Conservation (phyloP, 352 stramenopile genomes). For the Phytophthora constricta region DNA sequence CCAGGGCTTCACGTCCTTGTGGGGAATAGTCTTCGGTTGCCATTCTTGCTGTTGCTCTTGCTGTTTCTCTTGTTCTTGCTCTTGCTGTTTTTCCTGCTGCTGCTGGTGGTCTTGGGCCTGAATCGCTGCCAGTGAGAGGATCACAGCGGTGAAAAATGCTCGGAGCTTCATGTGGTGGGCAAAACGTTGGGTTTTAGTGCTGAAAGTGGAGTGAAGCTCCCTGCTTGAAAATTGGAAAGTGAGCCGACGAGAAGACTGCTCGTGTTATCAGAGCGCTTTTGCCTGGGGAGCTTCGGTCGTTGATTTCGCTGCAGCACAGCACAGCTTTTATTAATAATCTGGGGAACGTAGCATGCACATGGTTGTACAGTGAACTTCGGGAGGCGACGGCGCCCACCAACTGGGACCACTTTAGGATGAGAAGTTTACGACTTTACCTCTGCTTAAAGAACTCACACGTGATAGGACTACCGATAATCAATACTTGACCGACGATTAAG, state of each 20-base stretch:
- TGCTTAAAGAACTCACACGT: no score
- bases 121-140: not conserved
- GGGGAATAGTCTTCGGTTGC: constrained; percentile 5
- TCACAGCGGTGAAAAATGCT: not conserved
- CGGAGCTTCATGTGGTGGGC: constrained; percentile 4
- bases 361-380: not conserved
- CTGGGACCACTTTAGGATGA: not conserved
- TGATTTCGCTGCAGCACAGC: not conserved
- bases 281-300: no score
- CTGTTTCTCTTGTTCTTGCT: not conserved
- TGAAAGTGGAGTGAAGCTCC: not conserved
- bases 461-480: not conserved
- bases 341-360: not conserved
- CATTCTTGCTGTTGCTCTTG: not conserved
- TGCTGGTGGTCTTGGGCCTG: constrained; percentile 13
- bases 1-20: constrained; percentile 14
- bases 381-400: not conserved
- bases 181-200: not conserved
- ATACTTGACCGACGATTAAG: no score
- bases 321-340: not conserved
- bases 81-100: not conserved
- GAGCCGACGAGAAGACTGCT: not conserved
- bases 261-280: not conserved
- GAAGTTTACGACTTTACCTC: not conserved
- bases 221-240: constrained; percentile 9